Evolutionary conservation across 2,329 filamentous ascomycete genomes (phyloP).

Genomic region (Aspergillus fijiensis): DNA sequence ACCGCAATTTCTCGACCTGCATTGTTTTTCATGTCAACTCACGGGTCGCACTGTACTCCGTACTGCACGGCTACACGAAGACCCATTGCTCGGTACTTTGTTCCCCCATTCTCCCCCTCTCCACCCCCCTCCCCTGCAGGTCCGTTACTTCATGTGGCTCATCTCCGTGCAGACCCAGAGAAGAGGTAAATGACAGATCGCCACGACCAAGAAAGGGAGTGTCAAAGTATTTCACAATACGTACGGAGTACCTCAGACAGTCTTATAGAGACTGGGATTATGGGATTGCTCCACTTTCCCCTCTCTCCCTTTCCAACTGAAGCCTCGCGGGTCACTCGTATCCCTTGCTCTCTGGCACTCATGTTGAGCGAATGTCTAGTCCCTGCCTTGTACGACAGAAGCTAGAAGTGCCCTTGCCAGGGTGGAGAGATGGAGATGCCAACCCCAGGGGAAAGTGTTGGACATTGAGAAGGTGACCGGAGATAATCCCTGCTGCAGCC

Average conservation of each 20-base stretch:
- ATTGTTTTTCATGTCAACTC: background rate
- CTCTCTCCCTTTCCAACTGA: background rate
- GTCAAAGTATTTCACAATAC: background rate
- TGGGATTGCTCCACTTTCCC: background rate
- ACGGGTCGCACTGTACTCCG: background rate
- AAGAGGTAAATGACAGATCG: constrained; percentile 18
- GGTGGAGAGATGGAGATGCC: background rate
- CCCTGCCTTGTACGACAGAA: background rate
- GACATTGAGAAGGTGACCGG: background rate
- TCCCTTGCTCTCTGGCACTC: constrained; percentile 16
- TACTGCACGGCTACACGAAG: constrained; percentile 3
- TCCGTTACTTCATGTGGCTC: constrained; percentile 22
- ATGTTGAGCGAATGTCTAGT: background rate
- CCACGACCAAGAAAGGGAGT: constrained; percentile 1
- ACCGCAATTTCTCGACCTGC: background rate
- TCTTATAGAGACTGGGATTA: background rate
- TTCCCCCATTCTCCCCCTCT: background rate
- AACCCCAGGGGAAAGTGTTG: background rate
- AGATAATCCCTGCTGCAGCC: constrained; percentile 4
- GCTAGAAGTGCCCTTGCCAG: background rate
- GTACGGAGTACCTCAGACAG: no score
- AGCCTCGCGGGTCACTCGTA: constrained; percentile 1
- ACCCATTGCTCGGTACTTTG: constrained; percentile 16
- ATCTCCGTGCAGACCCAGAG: background rate
- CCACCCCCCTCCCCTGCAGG: constrained; percentile 15